Evolutionary conservation across 768 basidiomycete genomes (phyloP), one percentile per base, ranked within the genome.

Genomic region (Rhodotorula kratochvilovae): DNA sequence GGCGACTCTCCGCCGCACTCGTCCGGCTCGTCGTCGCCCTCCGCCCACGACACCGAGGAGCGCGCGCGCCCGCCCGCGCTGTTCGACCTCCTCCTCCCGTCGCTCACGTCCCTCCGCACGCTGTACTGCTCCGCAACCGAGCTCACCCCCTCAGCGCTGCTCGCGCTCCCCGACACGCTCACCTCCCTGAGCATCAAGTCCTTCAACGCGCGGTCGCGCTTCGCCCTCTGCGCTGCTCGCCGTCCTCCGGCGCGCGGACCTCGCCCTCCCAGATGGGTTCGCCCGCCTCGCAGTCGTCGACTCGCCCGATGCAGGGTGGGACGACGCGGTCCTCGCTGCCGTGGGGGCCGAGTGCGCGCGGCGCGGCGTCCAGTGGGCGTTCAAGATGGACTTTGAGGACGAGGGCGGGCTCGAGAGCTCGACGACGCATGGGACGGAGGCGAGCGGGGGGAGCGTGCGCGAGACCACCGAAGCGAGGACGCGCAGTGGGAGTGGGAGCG

Each of bases 321-420:
- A 39, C 10, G 29, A 45, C 3, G 60, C 21, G 13, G 31, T 31
- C 33, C 3, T 10, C 10, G 61, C 17, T 3, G 36, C 17, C 42
- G 43, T 56, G 11, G 21, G 13, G 42, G 0, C 7, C 29, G 3
- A 5, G 43, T n/a, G 54, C 11, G 15, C 12, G 21, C 23, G 21
- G 15, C 21, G 54, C 2, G 63, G 54, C 29, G 63, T 64, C 6
- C 3, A 13, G 31, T 64, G 56, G 31, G 23, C 7, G 29, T 46
- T 64, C 43, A 54, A 19, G 51, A 12, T 39, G 51, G 62, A 63
- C 25, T 63, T 54, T 27, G 62, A 63, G 62, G 51, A 63, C 36
- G 62, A 63, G 21, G 55, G n/a, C n/a, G n/a, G 55, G 16, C 7
- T 27, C 11, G 51, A 54, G 25, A 27, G 45, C 45, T 46, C 45